Evolutionary conservation across 768 basidiomycete genomes (phyloP), one percentile per base, ranked within the genome.

Genomic region (Podaxis sp.): DNA sequence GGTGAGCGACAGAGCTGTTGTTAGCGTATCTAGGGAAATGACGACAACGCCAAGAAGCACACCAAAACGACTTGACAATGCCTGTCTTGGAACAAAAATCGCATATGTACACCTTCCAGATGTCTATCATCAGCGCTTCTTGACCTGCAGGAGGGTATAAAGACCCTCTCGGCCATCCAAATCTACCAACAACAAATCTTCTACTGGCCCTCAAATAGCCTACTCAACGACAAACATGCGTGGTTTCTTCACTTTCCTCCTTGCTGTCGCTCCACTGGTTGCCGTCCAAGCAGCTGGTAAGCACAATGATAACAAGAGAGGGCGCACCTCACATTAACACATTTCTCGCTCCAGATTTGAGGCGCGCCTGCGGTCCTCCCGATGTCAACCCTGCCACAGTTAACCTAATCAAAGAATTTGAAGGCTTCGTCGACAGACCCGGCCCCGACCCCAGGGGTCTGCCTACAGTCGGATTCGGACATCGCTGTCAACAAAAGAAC

Each of bases 401-500:
- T 8, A 46, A 46, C 43, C 43, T 46, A 1, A 46, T 46, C 43
- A 22, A 46, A n/a, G n/a, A 46, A 46, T 46, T 46, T 19, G 43
- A 46, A 17, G 43, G 43, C 2, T 46, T 46, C 17, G 43, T 46
- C 12, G 43, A 17, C 43, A 46, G 43, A 7, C 43, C 43, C 0
- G 3, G 19, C 3, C 12, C 12, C 8, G 43, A 46, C 43, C 43
- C 43, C 43, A 17, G 17, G n/a, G 43, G 43, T 22, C 43, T 46
- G 2, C 43, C 43, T 7, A 46, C 43, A 17, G 43, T 46, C 43
- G 43, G 43, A 7, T 46, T n/a, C n/a, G 43, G 43, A 17, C 43
- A 46, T 8, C 43, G 17, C 43, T 46, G 43, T 1, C 69, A 54
- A 67, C 61, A 27, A 67, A 58, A 11, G 68, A 70, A 46, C 36